These are phyloP conservation scores for Fusarium pilosicola DNA, from an alignment of 2,329 filamentous ascomycete species.

Conservation along the genomic window DNA sequence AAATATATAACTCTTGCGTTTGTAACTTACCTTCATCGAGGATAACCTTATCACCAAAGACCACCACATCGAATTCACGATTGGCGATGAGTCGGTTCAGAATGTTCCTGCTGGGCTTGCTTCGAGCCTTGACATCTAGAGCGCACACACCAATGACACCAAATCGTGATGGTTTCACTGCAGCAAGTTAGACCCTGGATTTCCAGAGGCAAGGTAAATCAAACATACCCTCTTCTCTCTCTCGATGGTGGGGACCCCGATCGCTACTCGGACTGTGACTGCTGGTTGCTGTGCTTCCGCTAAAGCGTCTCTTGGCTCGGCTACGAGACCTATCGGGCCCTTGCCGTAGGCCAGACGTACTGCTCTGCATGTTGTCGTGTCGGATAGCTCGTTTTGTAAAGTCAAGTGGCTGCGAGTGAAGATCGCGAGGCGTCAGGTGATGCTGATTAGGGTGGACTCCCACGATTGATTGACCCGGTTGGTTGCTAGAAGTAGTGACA, in stretches of 20 bases:
- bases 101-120: conserved; percentile 97
- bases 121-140: conserved; percentile 92
- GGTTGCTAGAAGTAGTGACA: conserved; percentile 61
- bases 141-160: conserved; percentile 92
- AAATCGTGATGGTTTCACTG: conserved; percentile 66
- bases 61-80: conserved; percentile 93
- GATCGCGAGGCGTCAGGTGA: conserved; percentile 58
- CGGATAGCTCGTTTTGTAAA: conserved; percentile 57
- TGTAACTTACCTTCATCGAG: conserved; percentile 78
- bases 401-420: conserved; percentile 54
- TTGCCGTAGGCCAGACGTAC: conserved; percentile 54
- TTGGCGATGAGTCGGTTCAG: conserved; percentile 90
- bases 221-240: conserved; percentile 65
- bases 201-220: not conserved
- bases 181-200: conserved; percentile 42
- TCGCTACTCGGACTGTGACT: conserved; percentile 84
- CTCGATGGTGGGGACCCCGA: conserved; percentile 62
- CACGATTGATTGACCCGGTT: conserved; percentile 53
- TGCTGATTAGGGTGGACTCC: conserved; percentile 49
- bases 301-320: conserved; percentile 78
- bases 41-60: conserved; percentile 99
- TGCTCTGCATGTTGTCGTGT: conserved; percentile 48
- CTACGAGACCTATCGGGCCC: conserved; percentile 70
- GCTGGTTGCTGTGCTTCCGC: conserved; percentile 82
- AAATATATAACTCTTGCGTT: not conserved